phyloP scores from a whole-genome alignment of 805 yeast genomes.

The Blastobotrys terrestris region DNA sequence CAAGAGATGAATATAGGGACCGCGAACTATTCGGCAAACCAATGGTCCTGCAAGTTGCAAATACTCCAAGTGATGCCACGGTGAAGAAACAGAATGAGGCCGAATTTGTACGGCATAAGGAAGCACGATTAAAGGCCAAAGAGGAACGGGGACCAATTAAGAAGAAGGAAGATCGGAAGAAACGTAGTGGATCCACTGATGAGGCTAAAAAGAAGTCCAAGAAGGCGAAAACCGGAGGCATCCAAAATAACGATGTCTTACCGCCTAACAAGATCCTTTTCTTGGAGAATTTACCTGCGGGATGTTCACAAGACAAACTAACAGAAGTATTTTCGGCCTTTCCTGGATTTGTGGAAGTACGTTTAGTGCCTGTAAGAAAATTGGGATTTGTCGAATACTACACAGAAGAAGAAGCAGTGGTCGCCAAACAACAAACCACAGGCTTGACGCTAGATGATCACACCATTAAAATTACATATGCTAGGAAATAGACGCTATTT shows the following conservation, averaged over 20 bases:
- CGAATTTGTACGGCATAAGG: conserved; percentile 22
- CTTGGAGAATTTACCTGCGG: conserved; percentile 55
- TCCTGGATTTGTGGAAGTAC: conserved; percentile 59
- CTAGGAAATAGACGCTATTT: conserved; percentile 25
- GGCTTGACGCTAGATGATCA: conserved; percentile 25
- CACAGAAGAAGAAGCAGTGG: conserved; percentile 45
- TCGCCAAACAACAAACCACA: conserved; percentile 30
- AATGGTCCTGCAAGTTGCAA: conserved; percentile 44
- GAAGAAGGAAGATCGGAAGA: conserved; percentile 4
- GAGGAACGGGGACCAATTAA: conserved; percentile 16
- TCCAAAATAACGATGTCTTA: conserved; percentile 19
- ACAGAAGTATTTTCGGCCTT: conserved; percentile 40
- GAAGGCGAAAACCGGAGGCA: conserved; percentile 15
- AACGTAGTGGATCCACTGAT: too few relatives aligned
- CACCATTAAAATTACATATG: conserved; percentile 27
- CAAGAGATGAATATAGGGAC: conserved; percentile 40
- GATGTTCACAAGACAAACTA: conserved; percentile 37
- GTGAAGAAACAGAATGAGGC: conserved; percentile 27
- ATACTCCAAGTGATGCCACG: conserved; percentile 40
- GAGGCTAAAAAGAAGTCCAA: conserved; percentile 7
- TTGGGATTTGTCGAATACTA: conserved; percentile 81
- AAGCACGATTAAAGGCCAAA: conserved; percentile 20
- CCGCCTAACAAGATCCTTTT: conserved; percentile 71
- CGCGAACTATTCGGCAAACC: conserved; percentile 41
- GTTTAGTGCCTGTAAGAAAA: conserved; percentile 58